Conservation (phyloP, 1,284 basidiomycete species). For the Microbotryum silenes-acaulis region DNA sequence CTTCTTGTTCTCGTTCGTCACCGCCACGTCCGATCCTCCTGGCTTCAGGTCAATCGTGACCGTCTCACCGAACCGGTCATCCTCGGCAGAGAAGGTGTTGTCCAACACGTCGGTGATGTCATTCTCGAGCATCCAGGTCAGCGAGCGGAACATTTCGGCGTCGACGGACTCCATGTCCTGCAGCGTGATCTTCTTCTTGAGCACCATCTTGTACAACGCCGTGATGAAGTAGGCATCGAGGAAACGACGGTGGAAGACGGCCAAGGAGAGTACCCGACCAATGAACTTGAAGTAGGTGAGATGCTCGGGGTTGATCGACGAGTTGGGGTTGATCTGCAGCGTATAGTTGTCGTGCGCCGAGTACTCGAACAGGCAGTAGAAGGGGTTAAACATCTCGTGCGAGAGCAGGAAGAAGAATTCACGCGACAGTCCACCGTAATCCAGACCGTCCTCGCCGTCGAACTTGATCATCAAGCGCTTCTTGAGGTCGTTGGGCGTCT, state of each 20-base stretch:
- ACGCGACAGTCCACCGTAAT: conserved; percentile 94
- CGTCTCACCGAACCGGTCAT: conserved; percentile 95
- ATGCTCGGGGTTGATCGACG: conserved; percentile 96
- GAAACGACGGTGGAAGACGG: conserved; percentile 98
- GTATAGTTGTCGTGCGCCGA: conserved; percentile 99
- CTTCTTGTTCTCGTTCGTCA: conserved; percentile 97
- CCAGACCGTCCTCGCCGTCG: conserved; percentile 94
- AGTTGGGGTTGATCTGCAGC: conserved; percentile 63
- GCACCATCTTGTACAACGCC: conserved; percentile 98
- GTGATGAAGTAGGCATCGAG: conserved; percentile 98
- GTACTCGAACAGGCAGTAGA: conserved; percentile 98
- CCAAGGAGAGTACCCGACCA: conserved; percentile 83
- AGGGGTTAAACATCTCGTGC: conserved; percentile 76
- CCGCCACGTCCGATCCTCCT: conserved; percentile 70
- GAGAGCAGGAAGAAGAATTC: conserved; percentile 99
- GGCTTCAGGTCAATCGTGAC: conserved; percentile 88
- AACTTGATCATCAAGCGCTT: conserved; percentile 98
- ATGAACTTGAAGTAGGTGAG: conserved; percentile 99
- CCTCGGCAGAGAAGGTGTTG: conserved; percentile 87
- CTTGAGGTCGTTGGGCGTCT: conserved; percentile 89
- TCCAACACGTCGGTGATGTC: conserved; percentile 91
- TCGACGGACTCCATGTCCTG: conserved; percentile 87
- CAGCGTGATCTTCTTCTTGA: conserved; percentile 75
- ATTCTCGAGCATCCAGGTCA: conserved; percentile 97
- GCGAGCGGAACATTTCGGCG: conserved; percentile 77